Evolutionary conservation across 179 eudicot species (phyloP).

Genomic region (Carnegiea gigantea): DNA sequence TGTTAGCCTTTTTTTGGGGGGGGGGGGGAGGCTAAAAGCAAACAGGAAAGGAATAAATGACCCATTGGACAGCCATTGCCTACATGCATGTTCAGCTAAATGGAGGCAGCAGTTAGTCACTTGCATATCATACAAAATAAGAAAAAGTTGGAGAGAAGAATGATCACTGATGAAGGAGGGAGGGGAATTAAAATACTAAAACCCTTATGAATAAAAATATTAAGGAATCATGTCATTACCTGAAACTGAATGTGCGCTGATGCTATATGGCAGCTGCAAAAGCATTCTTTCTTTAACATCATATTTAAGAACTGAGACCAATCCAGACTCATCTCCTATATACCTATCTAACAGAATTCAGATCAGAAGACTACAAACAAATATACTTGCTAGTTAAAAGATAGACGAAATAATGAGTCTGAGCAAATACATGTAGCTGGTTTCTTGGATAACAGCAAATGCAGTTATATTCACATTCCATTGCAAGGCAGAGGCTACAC

Average conservation of each 20-base stretch:
- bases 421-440: constrained; percentile 65
- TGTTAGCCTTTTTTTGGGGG: neutral
- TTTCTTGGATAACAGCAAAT: constrained; percentile 70
- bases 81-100: neutral
- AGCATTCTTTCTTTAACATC: constrained; percentile 58
- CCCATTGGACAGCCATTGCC: neutral
- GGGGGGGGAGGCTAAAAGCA: neutral
- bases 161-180: neutral
- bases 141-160: neutral
- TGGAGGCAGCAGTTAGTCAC: neutral
- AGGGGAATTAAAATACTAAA: neutral
- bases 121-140: neutral
- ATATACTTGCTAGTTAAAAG: constrained; percentile 8
- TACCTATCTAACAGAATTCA: constrained; percentile 55
- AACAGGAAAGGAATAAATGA: neutral
- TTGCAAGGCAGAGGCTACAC: constrained; percentile 55
- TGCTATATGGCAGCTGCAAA: constrained; percentile 58
- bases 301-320: constrained; percentile 63
- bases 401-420: neutral
- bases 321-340: constrained; percentile 85
- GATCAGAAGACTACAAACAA: constrained; percentile 26
- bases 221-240: constrained; percentile 45
- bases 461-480: constrained; percentile 94
- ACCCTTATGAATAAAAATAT: neutral
- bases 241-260: constrained; percentile 57